phyloP scores from a whole-genome alignment of 192 early-diverging fungal species.

The Linnemannia hyalina region DNA sequence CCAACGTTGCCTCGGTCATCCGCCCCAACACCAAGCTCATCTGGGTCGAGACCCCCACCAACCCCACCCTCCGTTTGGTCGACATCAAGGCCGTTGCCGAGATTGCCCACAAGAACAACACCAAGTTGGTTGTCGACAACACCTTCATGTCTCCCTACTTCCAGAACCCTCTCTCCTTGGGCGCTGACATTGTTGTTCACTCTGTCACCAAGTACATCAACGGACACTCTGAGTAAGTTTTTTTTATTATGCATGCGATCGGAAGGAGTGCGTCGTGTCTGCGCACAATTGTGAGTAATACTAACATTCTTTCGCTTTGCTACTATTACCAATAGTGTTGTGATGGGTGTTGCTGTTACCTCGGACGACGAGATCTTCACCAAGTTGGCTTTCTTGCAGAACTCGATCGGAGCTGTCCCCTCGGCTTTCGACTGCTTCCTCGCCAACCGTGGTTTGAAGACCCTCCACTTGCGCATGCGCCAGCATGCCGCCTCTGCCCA shows the following conservation, averaged over 20 bases:
- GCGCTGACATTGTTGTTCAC: conserved; percentile 98
- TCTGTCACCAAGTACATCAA: conserved; percentile 99
- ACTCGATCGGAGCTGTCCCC: conserved; percentile 97
- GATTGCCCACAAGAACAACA: conserved; percentile 72
- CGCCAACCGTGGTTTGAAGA: conserved; percentile 96
- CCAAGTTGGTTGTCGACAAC: conserved; percentile 86
- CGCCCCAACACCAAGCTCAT: conserved; percentile 84
- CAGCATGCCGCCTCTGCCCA: conserved; percentile 90
- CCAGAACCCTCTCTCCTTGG: conserved; percentile 90
- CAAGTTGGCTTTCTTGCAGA: conserved; percentile 93
- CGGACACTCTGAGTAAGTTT: conserved; percentile 89
- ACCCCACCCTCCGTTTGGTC: conserved; percentile 86
- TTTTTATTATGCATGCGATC: neutral
- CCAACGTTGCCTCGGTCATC: conserved; percentile 72
- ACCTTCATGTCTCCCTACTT: conserved; percentile 91
- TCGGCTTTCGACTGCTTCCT: conserved; percentile 97
- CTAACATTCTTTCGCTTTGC: neutral
- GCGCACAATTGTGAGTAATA: neutral
- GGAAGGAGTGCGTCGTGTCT: neutral
- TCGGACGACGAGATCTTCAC: conserved; percentile 78
- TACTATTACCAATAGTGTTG: conserved; percentile 62
- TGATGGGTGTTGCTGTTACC: conserved; percentile 95
- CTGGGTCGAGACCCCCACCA: conserved; percentile 92
- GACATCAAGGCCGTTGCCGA: conserved; percentile 81
- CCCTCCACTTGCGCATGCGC: conserved; percentile 94